Evolutionary conservation across 2,329 filamentous ascomycete species (phyloP).

Genomic region (Beauveria sp.): DNA sequence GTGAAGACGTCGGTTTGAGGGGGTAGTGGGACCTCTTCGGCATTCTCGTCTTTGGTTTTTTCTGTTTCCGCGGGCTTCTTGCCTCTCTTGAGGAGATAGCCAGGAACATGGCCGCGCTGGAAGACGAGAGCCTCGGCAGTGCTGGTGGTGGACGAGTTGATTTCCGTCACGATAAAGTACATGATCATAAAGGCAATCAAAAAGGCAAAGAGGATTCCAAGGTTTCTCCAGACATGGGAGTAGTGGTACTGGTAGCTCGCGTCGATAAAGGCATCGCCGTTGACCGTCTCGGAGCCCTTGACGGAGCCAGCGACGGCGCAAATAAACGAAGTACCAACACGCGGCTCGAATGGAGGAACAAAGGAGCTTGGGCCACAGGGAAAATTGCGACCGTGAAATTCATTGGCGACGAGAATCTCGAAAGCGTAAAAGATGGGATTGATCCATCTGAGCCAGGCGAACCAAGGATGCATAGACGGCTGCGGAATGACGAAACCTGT

Average conservation of each 20-base stretch:
- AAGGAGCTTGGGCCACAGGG: conserved; percentile 43
- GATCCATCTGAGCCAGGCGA: conserved; percentile 68
- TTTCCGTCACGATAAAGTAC: conserved; percentile 56
- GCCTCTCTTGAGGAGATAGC: conserved; percentile 27
- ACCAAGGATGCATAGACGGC: conserved; percentile 62
- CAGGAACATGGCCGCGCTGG: conserved; percentile 44
- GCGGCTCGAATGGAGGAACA: conserved; percentile 36
- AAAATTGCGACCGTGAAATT: conserved; percentile 54
- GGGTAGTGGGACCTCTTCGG: conserved; percentile 12
- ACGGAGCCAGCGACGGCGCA: conserved; percentile 48
- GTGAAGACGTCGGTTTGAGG: conserved; percentile 58
- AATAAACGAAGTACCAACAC: conserved; percentile 39
- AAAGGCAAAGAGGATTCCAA: conserved; percentile 60
- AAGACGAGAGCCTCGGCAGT: conserved; percentile 66
- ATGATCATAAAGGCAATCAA: conserved; percentile 54
- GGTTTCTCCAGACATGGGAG: conserved; percentile 57
- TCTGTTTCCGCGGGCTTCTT: conserved; percentile 18
- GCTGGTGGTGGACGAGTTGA: conserved; percentile 55
- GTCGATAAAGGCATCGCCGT: conserved; percentile 53
- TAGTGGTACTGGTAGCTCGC: conserved; percentile 49
- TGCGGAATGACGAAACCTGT: conserved; percentile 49
- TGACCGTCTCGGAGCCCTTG: conserved; percentile 45
- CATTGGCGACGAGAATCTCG: conserved; percentile 65
- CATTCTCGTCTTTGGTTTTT: conserved; percentile 23
- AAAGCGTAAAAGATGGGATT: conserved; percentile 70